phyloP scores from a whole-genome alignment of 768 basidiomycete genomes.

The Cyathus striatus region DNA sequence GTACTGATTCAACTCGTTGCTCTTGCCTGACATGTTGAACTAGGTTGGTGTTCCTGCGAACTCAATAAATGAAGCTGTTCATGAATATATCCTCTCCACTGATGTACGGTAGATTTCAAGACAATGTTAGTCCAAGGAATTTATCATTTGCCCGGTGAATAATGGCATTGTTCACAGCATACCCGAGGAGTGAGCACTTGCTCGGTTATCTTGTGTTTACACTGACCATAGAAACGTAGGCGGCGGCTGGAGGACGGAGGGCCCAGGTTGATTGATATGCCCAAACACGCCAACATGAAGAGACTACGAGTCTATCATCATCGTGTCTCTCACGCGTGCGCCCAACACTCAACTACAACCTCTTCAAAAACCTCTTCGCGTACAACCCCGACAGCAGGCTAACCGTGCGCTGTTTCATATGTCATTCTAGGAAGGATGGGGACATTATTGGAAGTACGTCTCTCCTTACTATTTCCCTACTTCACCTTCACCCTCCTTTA shows the following conservation, averaged over 20 bases:
- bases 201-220: not conserved
- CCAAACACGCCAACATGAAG: too few relatives aligned
- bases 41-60: slow-evolving; percentile 74
- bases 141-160: slow-evolving; percentile 68
- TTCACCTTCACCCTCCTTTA: too few relatives aligned
- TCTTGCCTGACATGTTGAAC: slow-evolving; percentile 5
- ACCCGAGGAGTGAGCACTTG: slow-evolving; percentile 69
- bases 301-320: too few relatives aligned
- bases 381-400: too few relatives aligned
- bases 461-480: too few relatives aligned
- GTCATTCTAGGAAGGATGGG: too few relatives aligned
- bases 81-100: slow-evolving; percentile 78
- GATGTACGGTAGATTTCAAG: slow-evolving; percentile 61
- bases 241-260: slow-evolving; percentile 79
- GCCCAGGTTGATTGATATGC: slow-evolving; percentile 86
- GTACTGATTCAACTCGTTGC: slow-evolving; percentile 22
- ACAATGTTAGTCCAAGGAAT: slow-evolving; percentile 34
- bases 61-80: slow-evolving; percentile 65
- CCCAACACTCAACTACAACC: too few relatives aligned
- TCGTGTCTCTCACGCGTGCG: too few relatives aligned
- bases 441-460: too few relatives aligned
- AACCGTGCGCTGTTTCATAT: too few relatives aligned
- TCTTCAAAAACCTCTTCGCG: too few relatives aligned
- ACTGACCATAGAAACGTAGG: slow-evolving; percentile 28
- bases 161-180: slow-evolving; percentile 87